These are phyloP conservation scores for Tylopilus sp. DNA, from an alignment of 768 basidiomycete species.

Conservation along the genomic window DNA sequence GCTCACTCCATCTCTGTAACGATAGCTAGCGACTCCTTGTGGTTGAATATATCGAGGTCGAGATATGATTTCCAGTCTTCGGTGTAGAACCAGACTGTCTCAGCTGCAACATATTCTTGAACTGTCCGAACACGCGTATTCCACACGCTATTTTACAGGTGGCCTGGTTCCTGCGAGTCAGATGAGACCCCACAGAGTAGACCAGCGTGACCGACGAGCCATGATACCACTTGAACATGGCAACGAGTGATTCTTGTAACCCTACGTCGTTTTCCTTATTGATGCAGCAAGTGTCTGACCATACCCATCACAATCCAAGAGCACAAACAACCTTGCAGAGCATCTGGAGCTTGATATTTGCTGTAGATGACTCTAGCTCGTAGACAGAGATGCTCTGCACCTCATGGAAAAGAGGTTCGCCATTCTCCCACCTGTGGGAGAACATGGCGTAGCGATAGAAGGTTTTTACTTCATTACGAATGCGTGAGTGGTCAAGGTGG, in stretches of 20 bases:
- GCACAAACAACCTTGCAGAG: neutral
- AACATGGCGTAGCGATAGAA: neutral
- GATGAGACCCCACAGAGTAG: too few relatives aligned
- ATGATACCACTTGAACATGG: too few relatives aligned
- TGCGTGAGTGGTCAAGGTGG: neutral
- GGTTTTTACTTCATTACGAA: neutral
- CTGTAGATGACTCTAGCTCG: neutral
- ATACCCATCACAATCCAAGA: neutral
- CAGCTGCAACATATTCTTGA: too few relatives aligned
- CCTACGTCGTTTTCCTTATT: neutral
- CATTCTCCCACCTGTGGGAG: neutral
- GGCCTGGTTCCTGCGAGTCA: too few relatives aligned
- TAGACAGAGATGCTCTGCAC: neutral
- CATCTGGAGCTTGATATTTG: neutral
- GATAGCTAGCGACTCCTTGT: too few relatives aligned
- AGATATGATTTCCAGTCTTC: too few relatives aligned
- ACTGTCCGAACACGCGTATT: too few relatives aligned
- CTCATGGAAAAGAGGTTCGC: neutral
- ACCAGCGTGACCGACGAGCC: too few relatives aligned
- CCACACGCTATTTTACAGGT: too few relatives aligned
- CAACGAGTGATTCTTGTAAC: neutral
- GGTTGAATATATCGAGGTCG: too few relatives aligned
- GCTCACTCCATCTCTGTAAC: too few relatives aligned
- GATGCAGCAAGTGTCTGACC: neutral
- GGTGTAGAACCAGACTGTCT: too few relatives aligned